Evolutionary conservation across 192 early-diverging fungal species (phyloP).

Genomic region (Rhizoclosmatium sp.): DNA sequence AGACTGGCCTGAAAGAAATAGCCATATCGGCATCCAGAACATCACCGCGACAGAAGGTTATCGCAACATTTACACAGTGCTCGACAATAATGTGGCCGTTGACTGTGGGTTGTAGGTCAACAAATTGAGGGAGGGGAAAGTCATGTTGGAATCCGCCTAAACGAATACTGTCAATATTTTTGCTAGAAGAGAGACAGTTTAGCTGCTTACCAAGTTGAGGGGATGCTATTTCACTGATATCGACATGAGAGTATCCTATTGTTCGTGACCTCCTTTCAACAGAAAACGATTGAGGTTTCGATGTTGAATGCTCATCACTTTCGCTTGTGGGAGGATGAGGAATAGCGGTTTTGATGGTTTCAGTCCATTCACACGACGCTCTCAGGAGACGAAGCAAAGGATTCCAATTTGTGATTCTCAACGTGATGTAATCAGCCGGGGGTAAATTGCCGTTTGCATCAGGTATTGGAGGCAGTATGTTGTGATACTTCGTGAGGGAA

Average conservation of each 20-base stretch:
- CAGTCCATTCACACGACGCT: constrained; percentile 13
- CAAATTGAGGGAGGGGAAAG: background rate
- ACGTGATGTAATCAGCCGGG: background rate
- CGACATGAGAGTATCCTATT: background rate
- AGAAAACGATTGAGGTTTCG: too few species aligned
- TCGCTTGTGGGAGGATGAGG: constrained; percentile 1
- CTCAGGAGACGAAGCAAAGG: constrained; percentile 1
- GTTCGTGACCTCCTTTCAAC: background rate
- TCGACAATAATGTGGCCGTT: background rate
- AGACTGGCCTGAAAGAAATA: too few species aligned
- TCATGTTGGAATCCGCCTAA: background rate
- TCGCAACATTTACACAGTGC: background rate
- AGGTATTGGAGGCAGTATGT: background rate
- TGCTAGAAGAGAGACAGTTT: background rate
- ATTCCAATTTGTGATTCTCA: constrained; percentile 17
- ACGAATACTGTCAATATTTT: background rate
- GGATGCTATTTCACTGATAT: background rate
- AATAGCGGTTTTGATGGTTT: constrained; percentile 6
- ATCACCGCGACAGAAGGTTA: background rate
- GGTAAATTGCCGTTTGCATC: background rate
- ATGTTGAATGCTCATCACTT: background rate
- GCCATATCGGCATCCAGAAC: too few species aligned
- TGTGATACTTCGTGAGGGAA: background rate
- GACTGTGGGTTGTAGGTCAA: background rate
- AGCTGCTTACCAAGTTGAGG: background rate